phyloP scores from a whole-genome alignment of 805 yeast genomes.

The Priceomyces carsonii region DNA sequence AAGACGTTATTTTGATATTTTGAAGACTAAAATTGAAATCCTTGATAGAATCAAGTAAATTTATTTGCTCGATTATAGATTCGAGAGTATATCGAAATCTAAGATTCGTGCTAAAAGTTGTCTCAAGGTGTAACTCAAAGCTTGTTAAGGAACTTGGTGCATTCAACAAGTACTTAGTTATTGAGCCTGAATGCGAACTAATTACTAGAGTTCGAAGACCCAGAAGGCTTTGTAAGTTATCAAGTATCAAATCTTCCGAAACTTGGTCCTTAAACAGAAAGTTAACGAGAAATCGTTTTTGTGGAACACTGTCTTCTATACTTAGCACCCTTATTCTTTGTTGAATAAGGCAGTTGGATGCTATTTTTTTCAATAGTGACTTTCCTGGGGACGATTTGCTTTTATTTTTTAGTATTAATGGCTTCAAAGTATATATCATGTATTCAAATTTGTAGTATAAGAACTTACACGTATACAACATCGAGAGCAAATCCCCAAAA shows the following conservation, averaged over 20 bases:
- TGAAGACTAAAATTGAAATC: constrained; percentile 2
- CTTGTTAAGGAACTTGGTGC: constrained; percentile 1
- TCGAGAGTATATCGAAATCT: background rate
- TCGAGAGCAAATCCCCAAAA: constrained; percentile 7
- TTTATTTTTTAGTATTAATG: constrained; percentile 8
- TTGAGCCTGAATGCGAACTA: constrained; percentile 2
- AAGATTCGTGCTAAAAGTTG: background rate
- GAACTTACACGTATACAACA: constrained; percentile 11
- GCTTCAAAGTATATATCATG: constrained; percentile 13
- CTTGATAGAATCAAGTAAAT: background rate
- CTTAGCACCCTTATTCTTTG: constrained; percentile 1
- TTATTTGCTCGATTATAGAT: background rate
- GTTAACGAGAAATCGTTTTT: background rate
- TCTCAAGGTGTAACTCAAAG: constrained; percentile 1
- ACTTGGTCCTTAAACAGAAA: background rate
- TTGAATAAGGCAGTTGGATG: background rate
- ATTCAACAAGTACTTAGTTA: constrained; percentile 2
- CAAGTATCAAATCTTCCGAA: background rate
- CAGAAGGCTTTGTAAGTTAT: background rate
- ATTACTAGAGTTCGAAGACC: background rate
- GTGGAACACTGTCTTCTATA: background rate
- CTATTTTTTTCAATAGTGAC: background rate
- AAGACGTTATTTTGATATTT: constrained; percentile 6
- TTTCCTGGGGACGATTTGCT: background rate
- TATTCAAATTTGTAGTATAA: constrained; percentile 9